Conservation (phyloP, 805 yeast genomes). For the Sugiyamaella mastotermitis region DNA sequence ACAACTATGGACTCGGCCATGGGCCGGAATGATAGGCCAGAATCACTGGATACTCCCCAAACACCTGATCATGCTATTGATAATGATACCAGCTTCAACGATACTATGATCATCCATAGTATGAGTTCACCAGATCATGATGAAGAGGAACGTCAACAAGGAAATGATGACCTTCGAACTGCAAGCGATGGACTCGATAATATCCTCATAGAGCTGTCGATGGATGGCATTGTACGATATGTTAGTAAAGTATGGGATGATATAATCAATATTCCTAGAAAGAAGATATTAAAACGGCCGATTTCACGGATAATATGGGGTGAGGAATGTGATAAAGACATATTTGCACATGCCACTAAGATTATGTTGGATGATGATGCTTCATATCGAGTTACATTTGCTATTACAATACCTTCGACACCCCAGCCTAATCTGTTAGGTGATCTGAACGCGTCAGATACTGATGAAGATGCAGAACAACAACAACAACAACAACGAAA, state of each 20-base stretch:
- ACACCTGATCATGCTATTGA: too few relatives aligned
- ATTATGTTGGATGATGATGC: slow-evolving; percentile 69
- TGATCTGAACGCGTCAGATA: too few relatives aligned
- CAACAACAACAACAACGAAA: too few relatives aligned
- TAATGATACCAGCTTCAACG: too few relatives aligned
- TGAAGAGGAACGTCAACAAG: slow-evolving; percentile 24
- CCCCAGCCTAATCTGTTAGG: too few relatives aligned
- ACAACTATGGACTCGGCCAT: too few relatives aligned
- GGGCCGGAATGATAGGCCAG: too few relatives aligned
- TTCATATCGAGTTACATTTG: slow-evolving; percentile 70
- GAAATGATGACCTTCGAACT: slow-evolving; percentile 23
- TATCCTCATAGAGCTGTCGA: slow-evolving; percentile 75
- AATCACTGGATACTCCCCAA: too few relatives aligned
- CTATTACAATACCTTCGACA: too few relatives aligned
- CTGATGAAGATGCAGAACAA: too few relatives aligned
- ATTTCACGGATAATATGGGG: slow-evolving; percentile 64
- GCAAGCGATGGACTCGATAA: slow-evolving; percentile 34
- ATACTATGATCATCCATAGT: too few relatives aligned
- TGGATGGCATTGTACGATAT: slow-evolving; percentile 72
- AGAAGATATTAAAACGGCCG: slow-evolving; percentile 49
- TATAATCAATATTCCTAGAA: slow-evolving; percentile 43
- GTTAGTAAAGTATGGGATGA: slow-evolving; percentile 73
- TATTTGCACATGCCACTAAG: slow-evolving; percentile 63
- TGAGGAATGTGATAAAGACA: slow-evolving; percentile 52
- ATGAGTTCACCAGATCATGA: too few relatives aligned